Conservation (phyloP, 2,329 filamentous ascomycete genomes). For the Microcera coccophila region DNA sequence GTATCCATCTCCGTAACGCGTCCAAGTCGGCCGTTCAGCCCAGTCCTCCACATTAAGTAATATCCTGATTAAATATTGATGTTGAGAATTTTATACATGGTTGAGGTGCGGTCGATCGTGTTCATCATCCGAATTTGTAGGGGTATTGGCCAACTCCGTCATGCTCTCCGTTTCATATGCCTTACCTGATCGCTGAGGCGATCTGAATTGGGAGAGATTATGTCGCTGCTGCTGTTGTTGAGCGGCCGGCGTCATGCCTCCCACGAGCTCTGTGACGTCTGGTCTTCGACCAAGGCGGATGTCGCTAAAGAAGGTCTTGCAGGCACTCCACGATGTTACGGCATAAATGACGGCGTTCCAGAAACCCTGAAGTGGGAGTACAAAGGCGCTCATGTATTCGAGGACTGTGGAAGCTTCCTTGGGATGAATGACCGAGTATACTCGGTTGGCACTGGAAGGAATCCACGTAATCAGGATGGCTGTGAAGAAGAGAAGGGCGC, state of each 20-base stretch:
- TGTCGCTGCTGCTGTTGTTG: conserved; percentile 13
- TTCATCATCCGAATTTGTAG: conserved; percentile 35
- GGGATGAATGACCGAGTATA: conserved; percentile 63
- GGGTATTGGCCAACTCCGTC: conserved; percentile 44
- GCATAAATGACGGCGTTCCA: conserved; percentile 81
- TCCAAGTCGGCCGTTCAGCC: no score
- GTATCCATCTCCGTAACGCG: no score
- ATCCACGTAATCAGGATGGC: conserved; percentile 72
- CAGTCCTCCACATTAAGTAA: no score
- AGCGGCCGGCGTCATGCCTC: conserved; percentile 19
- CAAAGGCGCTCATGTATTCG: conserved; percentile 67
- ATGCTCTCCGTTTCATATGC: conserved; percentile 49
- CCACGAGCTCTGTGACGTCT: conserved; percentile 34
- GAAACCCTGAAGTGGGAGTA: conserved; percentile 77
- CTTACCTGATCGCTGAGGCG: conserved; percentile 29
- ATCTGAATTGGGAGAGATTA: conserved; percentile 31
- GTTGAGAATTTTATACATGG: background rate
- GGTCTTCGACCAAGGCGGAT: conserved; percentile 28
- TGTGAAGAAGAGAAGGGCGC: conserved; percentile 66
- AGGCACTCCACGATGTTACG: conserved; percentile 63
- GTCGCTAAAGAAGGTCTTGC: conserved; percentile 45
- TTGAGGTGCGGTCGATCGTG: background rate
- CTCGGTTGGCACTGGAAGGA: conserved; percentile 71
- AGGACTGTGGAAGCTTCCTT: conserved; percentile 53
- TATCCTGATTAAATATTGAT: no score